These are phyloP conservation scores for Fusarium annulatum DNA, from an alignment of 2,329 filamentous ascomycete genomes.

Conservation along the genomic window DNA sequence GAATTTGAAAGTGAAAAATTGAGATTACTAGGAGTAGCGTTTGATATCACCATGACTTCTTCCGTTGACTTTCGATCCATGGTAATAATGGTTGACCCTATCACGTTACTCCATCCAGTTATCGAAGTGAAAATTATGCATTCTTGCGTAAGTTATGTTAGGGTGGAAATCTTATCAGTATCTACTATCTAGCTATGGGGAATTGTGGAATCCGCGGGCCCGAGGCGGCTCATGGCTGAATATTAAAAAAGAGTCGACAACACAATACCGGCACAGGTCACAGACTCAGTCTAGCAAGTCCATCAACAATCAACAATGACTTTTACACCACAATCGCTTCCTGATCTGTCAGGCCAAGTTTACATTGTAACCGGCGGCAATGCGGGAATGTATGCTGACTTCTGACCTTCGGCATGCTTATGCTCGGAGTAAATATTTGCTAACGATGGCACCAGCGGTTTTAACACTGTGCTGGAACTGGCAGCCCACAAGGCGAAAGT, in stretches of 20 bases:
- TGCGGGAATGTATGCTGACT: background rate
- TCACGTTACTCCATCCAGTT: too few species aligned
- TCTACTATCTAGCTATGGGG: background rate
- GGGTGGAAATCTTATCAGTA: too few species aligned
- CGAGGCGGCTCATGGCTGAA: background rate
- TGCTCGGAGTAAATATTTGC: background rate
- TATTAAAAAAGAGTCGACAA: too few species aligned
- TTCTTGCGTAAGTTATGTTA: too few species aligned
- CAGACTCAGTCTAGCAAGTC: too few species aligned
- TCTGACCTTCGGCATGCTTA: background rate
- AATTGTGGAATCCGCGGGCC: background rate
- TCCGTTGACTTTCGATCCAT: too few species aligned
- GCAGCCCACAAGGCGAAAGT: conserved; percentile 9
- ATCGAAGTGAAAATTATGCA: too few species aligned
- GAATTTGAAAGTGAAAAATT: too few species aligned
- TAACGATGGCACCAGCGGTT: background rate
- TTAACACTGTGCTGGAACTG: background rate
- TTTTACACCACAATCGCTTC: conserved; percentile 1
- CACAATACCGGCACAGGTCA: too few species aligned
- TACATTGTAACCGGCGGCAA: conserved; percentile 9
- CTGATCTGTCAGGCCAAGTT: background rate
- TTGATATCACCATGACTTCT: too few species aligned
- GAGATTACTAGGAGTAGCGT: too few species aligned
- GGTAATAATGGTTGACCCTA: too few species aligned
- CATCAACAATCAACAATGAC: background rate